Evolutionary conservation across 83 land plant species (phyloP), one percentile per base, ranked within the genome.

Genomic region (Picea abies): DNA sequence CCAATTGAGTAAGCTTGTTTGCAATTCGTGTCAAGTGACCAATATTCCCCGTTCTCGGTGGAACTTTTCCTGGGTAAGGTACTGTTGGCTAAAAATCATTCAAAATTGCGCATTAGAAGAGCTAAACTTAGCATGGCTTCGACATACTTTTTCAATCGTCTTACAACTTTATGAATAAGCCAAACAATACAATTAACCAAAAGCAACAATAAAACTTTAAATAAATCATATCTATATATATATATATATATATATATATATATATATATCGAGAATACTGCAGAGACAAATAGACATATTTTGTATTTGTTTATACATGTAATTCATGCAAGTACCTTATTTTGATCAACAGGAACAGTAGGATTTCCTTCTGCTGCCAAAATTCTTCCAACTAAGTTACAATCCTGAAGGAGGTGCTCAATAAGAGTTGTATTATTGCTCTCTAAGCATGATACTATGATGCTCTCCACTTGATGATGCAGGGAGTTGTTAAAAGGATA

Each of bases 11-110:
- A 84, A 98, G 90, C 82, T 89, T 92, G 87, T 98, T 98, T 60
- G 96, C 93, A 78, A 98, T 92, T 20, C 90, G 89, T 70, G 98
- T 96, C 37, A 98, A 79, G 81, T 98, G 99, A 22, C 99, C 99
- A 79, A 96, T 84, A 84, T 93, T 94, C 26, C 99, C 99, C 63
- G 90, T 84, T 80, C 72, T 96, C 20, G 99, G 91, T 44, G 95
- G 94, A 37, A 87, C 35, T 86, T 85, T 96, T 61, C 90, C 93
- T 61, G 86, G 84, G 56, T 90, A 83, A 37, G 89, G 79, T 3
- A 88, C 76, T 63, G 92, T 96, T 63, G 93, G 92, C 98, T 96
- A 87, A 81, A 89, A 70, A 82, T 79, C 15, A 77, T 32, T 62
- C 2, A n/a, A 60, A 39, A 79, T 63, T 9, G 58, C 25, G 26